Evolutionary conservation across 768 basidiomycete genomes (phyloP).

Genomic region (Suillus ampliporus): DNA sequence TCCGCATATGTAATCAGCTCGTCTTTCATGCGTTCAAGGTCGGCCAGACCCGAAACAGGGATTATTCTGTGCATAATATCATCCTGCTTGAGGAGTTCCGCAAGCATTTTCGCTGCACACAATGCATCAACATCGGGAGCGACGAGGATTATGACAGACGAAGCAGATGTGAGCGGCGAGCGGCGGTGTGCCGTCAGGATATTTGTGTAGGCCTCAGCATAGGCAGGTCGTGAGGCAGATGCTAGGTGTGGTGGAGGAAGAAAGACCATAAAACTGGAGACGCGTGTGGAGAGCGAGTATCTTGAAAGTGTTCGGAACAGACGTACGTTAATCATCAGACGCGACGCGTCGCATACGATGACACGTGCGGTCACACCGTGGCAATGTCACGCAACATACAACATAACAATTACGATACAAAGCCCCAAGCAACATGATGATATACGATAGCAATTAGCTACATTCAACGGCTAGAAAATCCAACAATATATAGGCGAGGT

Average conservation of each 20-base stretch:
- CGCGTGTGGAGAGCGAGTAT: not conserved
- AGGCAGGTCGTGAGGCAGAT: conserved; percentile 62
- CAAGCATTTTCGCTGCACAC: conserved; percentile 89
- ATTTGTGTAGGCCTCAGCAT: conserved; percentile 71
- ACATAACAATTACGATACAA: not conserved
- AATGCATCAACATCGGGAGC: conserved; percentile 92
- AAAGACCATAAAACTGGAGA: conserved; percentile 55
- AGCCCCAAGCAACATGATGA: not conserved
- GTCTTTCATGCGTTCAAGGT: conserved; percentile 68
- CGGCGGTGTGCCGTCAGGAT: conserved; percentile 77
- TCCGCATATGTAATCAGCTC: conserved; percentile 72
- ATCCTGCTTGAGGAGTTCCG: conserved; percentile 89
- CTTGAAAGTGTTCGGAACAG: not conserved
- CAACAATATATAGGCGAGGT: not conserved
- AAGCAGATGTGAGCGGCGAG: conserved; percentile 77
- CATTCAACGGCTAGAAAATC: not conserved
- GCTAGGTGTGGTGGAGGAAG: conserved; percentile 75
- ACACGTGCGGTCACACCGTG: conserved; percentile 12
- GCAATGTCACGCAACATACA: not conserved
- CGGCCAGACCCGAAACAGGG: conserved; percentile 85
- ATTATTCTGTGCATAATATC: conserved; percentile 90
- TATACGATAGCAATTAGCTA: not conserved
- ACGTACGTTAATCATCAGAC: conserved; percentile 6
- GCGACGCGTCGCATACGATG: conserved; percentile 17
- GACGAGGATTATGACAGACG: conserved; percentile 85